These are phyloP conservation scores for Tricholoma flavovirens DNA, from an alignment of 768 basidiomycete species.

Conservation along the genomic window DNA sequence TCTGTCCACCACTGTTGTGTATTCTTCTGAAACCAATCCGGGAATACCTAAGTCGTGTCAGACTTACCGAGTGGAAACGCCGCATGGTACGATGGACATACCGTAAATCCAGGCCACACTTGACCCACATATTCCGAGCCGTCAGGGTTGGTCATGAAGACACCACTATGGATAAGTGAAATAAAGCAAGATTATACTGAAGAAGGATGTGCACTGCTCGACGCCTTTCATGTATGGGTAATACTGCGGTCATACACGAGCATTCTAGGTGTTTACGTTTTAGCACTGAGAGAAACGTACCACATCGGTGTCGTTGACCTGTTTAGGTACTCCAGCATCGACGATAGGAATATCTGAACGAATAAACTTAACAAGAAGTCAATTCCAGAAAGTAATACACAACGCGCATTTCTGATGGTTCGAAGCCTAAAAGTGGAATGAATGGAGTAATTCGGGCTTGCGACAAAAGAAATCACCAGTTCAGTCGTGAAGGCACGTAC, in stretches of 20 bases:
- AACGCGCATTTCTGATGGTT: constrained; percentile 45
- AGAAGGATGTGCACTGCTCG: constrained; percentile 38
- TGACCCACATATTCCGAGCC: constrained; percentile 66
- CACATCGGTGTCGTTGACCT: constrained; percentile 53
- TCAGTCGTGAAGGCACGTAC: constrained; percentile 48
- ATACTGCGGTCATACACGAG: constrained; percentile 37
- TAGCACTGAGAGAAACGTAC: constrained; percentile 34
- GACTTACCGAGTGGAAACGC: neutral
- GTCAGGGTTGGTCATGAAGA: constrained; percentile 73
- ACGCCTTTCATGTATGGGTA: constrained; percentile 59
- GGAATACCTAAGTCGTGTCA: constrained; percentile 39
- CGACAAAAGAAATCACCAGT: constrained; percentile 36
- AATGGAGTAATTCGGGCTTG: neutral
- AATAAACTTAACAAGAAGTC: neutral
- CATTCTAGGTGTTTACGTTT: neutral
- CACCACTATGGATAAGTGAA: constrained; percentile 34
- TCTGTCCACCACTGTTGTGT: constrained; percentile 58
- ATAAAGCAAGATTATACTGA: neutral
- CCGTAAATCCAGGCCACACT: constrained; percentile 76
- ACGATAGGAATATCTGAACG: constrained; percentile 61
- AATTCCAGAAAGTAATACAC: neutral
- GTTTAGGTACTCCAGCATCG: constrained; percentile 55
- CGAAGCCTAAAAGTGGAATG: constrained; percentile 20
- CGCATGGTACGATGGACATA: constrained; percentile 18
- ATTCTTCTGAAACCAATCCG: constrained; percentile 55